A percentile compares a stretch with the other conserved stretches of the same genome.
Conservation (phyloP, 257 asterid genomes). For the Hygrophila difformis region DNA sequence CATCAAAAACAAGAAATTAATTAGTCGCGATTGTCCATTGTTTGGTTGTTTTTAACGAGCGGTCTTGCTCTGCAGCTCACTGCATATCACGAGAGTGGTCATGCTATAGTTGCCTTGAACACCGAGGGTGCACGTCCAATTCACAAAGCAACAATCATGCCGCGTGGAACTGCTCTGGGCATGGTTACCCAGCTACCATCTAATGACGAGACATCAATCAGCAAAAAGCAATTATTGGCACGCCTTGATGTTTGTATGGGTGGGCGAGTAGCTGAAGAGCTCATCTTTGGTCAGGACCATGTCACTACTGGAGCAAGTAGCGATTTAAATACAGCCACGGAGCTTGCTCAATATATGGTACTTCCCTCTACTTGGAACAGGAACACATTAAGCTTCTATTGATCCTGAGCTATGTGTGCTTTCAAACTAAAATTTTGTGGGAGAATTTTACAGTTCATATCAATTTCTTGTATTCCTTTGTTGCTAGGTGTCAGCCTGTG, state of each 20-base stretch:
- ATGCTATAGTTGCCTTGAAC: slow-evolving; percentile 88
- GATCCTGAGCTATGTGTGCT: too few relatives aligned
- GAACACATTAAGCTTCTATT: too few relatives aligned
- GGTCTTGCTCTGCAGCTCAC: slow-evolving; percentile 53
- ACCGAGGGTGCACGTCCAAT: slow-evolving; percentile 97
- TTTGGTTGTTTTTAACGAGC: not conserved
- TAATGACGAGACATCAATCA: slow-evolving; percentile 78
- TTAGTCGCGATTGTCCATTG: too few relatives aligned
- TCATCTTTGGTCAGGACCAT: slow-evolving; percentile 79
- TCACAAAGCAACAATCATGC: slow-evolving; percentile 95
- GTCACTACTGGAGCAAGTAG: slow-evolving; percentile 95
- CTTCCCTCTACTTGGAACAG: not conserved
- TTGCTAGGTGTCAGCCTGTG: slow-evolving; percentile 69
- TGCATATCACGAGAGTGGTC: slow-evolving; percentile 97
- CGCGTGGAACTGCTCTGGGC: slow-evolving; percentile 91
- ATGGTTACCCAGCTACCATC: slow-evolving; percentile 99
- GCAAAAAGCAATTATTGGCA: slow-evolving; percentile 92
- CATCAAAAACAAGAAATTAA: too few relatives aligned
- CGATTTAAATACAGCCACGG: slow-evolving; percentile 81
- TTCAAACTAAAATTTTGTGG: too few relatives aligned
- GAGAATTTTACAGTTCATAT: too few relatives aligned
- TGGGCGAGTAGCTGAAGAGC: slow-evolving; percentile 96
- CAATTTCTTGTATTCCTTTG: not conserved
- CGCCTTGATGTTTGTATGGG: slow-evolving; percentile 99
- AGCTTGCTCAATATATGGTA: slow-evolving; percentile 95